These are phyloP conservation scores for Lactuca sativa DNA, from an alignment of 129 eudicot species.

Conservation along the genomic window DNA sequence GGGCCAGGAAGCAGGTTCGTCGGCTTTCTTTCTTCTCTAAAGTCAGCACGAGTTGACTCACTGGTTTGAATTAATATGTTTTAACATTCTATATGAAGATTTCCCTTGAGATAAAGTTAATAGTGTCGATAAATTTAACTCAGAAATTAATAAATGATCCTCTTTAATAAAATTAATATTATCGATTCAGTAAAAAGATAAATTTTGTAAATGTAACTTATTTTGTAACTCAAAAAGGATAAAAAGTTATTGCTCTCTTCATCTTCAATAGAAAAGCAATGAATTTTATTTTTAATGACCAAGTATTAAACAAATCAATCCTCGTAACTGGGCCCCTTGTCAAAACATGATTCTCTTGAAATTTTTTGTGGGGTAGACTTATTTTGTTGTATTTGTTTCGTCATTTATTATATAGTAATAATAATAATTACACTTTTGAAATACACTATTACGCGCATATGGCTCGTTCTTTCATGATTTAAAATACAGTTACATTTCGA, in stretches of 20 bases:
- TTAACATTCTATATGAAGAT: not conserved
- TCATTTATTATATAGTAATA: not conserved
- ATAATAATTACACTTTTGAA: not conserved
- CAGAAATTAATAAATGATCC: too few relatives aligned
- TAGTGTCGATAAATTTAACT: too few relatives aligned
- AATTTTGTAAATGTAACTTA: too few relatives aligned
- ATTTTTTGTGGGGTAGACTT: slow-evolving; percentile 22
- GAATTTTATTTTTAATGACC: not conserved
- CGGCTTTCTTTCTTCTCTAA: slow-evolving; percentile 12
- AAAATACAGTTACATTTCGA: not conserved
- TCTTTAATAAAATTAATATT: too few relatives aligned
- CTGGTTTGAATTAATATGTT: not conserved
- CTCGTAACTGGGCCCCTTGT: slow-evolving; percentile 19
- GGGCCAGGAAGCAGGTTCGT: slow-evolving; percentile 81
- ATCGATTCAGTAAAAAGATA: too few relatives aligned
- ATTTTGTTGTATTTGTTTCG: slow-evolving; percentile 22
- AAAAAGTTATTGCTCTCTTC: not conserved
- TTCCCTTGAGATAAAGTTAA: too few relatives aligned
- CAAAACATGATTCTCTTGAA: slow-evolving; percentile 21
- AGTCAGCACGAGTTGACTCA: slow-evolving; percentile 13
- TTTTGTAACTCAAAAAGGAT: not conserved
- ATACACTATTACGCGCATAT: not conserved
- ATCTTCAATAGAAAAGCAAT: not conserved
- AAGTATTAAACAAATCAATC: not conserved
- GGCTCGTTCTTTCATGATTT: not conserved